Conservation (phyloP, 1,284 basidiomycete genomes). For the Ceratobasidium sp. region DNA sequence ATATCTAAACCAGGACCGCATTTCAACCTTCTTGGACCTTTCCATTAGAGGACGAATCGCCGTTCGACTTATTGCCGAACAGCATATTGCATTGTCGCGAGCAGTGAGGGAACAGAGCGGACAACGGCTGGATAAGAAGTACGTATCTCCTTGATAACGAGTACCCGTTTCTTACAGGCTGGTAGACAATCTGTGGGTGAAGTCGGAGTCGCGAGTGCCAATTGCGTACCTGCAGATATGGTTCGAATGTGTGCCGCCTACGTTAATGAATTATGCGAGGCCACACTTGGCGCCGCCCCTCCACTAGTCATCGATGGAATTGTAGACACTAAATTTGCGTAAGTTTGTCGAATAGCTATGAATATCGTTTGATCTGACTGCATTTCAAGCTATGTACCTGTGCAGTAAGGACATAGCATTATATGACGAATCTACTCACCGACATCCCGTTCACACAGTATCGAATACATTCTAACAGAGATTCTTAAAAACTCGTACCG, state of each 20-base stretch:
- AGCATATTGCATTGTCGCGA: conserved; percentile 82
- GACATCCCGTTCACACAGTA: neutral
- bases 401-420: conserved; percentile 79
- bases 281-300: conserved; percentile 79
- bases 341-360: conserved; percentile 47
- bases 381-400: conserved; percentile 73
- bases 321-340: conserved; percentile 75
- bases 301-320: conserved; percentile 70
- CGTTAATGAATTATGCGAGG: conserved; percentile 81
- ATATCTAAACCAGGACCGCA: conserved; percentile 79
- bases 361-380: neutral
- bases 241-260: conserved; percentile 78
- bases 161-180: neutral
- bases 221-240: conserved; percentile 72
- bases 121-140: conserved; percentile 36
- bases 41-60: conserved; percentile 87
- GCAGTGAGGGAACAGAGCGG: conserved; percentile 52
- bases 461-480: conserved; percentile 59
- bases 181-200: conserved; percentile 47
- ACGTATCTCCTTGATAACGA: neutral
- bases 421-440: conserved; percentile 49
- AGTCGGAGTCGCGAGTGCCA: conserved; percentile 71
- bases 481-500: conserved; percentile 88
- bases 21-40: conserved; percentile 79
- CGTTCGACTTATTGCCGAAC: conserved; percentile 87